phyloP scores from a whole-genome alignment of 1,284 basidiomycete species.

The Heterobasidion occidentale region DNA sequence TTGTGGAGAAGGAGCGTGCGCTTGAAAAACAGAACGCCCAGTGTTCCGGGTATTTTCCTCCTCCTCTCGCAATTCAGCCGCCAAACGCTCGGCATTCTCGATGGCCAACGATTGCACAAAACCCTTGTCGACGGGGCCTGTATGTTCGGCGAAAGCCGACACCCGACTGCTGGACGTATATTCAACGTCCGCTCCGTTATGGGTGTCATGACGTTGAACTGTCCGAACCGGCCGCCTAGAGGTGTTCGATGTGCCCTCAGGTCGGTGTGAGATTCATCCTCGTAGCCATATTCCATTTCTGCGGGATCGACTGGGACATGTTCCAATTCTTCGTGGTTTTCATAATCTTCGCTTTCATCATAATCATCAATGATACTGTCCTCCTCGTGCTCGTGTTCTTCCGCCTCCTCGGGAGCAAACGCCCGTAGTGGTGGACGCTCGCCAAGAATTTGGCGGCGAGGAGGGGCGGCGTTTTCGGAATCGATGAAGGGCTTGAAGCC shows the following conservation, averaged over 20 bases:
- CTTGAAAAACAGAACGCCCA: not conserved
- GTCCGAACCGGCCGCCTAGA: constrained; percentile 66
- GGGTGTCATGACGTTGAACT: constrained; percentile 87
- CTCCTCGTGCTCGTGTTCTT: constrained; percentile 11
- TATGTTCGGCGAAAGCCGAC: constrained; percentile 27
- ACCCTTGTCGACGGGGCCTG: constrained; percentile 8
- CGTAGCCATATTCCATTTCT: constrained; percentile 5
- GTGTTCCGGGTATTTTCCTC: constrained; percentile 4
- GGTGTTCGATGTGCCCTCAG: constrained; percentile 40
- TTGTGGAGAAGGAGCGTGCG: not conserved
- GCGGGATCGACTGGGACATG: not conserved
- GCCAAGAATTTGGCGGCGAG: constrained; percentile 13
- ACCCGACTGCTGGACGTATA: constrained; percentile 62
- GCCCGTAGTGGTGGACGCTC: constrained; percentile 18
- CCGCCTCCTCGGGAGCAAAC: constrained; percentile 12
- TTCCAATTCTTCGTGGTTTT: constrained; percentile 9
- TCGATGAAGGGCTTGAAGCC: constrained; percentile 38
- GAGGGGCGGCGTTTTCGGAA: constrained; percentile 3
- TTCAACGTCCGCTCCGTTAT: constrained; percentile 92
- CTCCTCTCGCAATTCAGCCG: constrained; percentile 33
- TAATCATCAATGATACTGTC: constrained; percentile 12
- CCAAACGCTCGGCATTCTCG: constrained; percentile 43
- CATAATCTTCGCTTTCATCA: constrained; percentile 12
- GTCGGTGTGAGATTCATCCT: constrained; percentile 29
- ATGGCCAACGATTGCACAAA: constrained; percentile 38